These are phyloP conservation scores for Trichosporon coremiiforme DNA, from an alignment of 1,284 basidiomycete genomes.

Conservation along the genomic window DNA sequence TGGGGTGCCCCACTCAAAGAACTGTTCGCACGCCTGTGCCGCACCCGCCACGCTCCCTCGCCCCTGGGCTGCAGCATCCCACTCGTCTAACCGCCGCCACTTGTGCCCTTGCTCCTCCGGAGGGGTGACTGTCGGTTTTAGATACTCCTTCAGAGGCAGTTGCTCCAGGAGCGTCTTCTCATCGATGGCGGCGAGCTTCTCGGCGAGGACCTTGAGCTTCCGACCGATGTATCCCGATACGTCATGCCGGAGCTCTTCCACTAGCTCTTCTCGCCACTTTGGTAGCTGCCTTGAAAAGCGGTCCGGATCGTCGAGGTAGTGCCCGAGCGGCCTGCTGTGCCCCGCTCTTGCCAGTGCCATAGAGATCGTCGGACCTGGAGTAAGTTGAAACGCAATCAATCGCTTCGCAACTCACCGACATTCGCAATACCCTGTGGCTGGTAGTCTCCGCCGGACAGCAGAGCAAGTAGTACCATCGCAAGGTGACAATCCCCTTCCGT, in stretches of 20 bases:
- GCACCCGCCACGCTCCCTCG: conserved; percentile 70
- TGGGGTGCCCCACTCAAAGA: conserved; percentile 85
- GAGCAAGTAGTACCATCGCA: conserved; percentile 80
- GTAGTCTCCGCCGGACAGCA: conserved; percentile 90
- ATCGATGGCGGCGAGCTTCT: conserved; percentile 60
- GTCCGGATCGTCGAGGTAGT: conserved; percentile 59
- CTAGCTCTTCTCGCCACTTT: conserved; percentile 64
- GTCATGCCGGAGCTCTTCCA: conserved; percentile 72
- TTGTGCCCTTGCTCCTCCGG: conserved; percentile 33
- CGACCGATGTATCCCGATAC: conserved; percentile 63
- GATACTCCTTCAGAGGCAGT: conserved; percentile 72
- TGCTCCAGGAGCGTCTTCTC: conserved; percentile 63
- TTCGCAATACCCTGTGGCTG: conserved; percentile 60
- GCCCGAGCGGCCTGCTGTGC: conserved; percentile 62
- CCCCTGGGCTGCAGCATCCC: too few relatives aligned
- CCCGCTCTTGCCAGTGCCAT: conserved; percentile 58
- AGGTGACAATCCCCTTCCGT: conserved; percentile 62
- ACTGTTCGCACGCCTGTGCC: conserved; percentile 74
- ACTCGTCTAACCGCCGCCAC: conserved; percentile 56
- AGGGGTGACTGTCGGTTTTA: conserved; percentile 60
- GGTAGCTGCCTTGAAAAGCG: conserved; percentile 54
- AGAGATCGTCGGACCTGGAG: conserved; percentile 54
- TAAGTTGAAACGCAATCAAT: conserved; percentile 17
- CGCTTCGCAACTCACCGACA: conserved; percentile 44
- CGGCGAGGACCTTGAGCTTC: conserved; percentile 65